phyloP scores from a whole-genome alignment of 495 filamentous ascomycete species.

The Astrothelium subdiscretum region DNA sequence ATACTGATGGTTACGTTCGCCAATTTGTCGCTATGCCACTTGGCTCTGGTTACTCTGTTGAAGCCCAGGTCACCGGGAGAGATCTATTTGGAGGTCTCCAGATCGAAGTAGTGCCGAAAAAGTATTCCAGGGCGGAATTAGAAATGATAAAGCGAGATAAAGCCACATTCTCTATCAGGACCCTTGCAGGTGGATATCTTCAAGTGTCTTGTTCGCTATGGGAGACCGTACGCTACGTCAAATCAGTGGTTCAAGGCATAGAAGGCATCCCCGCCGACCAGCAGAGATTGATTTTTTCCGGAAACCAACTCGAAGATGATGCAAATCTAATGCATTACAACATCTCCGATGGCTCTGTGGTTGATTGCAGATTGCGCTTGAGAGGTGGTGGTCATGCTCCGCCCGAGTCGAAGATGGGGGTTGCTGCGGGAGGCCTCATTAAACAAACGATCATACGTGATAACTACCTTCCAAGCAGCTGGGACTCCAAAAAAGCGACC shows the following conservation, averaged over 20 bases:
- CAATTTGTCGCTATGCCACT: constrained; percentile 37
- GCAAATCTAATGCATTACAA: not conserved
- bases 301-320: constrained; percentile 16
- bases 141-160: not conserved
- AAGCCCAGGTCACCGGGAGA: constrained; percentile 36
- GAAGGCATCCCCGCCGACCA: constrained; percentile 19
- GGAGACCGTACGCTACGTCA: constrained; percentile 21
- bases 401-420: constrained; percentile 10
- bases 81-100: constrained; percentile 36
- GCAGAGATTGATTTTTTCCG: constrained; percentile 17
- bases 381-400: constrained; percentile 4
- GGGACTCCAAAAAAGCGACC: constrained; percentile 9
- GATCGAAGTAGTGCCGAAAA: constrained; percentile 35
- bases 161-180: constrained; percentile 18
- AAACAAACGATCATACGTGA: constrained; percentile 18
- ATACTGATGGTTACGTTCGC: constrained; percentile 16
- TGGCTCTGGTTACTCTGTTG: constrained; percentile 36
- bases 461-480: constrained; percentile 2
- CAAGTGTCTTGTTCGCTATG: not conserved
- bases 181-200: constrained; percentile 20
- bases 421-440: constrained; percentile 20
- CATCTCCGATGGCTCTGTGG: not conserved
- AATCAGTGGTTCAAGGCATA: constrained; percentile 15
- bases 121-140: not conserved
- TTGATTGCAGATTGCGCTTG: constrained; percentile 5